Conservation (phyloP, 352 stramenopile species). For the Globisporangium okanoganense region DNA sequence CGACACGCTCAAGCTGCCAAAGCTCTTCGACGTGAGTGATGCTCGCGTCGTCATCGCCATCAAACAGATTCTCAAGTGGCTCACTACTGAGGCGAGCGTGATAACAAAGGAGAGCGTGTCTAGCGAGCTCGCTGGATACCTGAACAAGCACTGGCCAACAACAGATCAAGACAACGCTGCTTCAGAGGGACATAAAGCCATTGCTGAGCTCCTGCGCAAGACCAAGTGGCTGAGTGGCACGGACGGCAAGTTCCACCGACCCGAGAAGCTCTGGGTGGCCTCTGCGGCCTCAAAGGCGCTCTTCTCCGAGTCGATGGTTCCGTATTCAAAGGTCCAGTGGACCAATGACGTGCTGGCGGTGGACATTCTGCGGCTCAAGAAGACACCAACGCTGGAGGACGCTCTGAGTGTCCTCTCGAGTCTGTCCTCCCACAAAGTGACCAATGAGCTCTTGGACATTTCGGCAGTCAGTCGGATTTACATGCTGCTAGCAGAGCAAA, state of each 20-base stretch:
- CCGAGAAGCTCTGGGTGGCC: conserved; percentile 44
- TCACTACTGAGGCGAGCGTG: conserved; percentile 31
- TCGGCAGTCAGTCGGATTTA: conserved; percentile 32
- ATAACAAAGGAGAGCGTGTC: conserved; percentile 38
- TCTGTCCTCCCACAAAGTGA: conserved; percentile 20
- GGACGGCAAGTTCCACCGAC: conserved; percentile 27
- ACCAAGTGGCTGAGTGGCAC: conserved; percentile 38
- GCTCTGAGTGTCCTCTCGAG: conserved; percentile 35
- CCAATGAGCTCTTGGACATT: conserved; percentile 14
- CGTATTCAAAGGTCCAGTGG: conserved; percentile 35
- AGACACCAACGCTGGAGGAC: conserved; percentile 29
- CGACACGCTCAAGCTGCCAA: conserved; percentile 33
- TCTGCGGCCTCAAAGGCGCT: conserved; percentile 28
- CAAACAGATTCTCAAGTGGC: conserved; percentile 39
- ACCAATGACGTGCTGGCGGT: conserved; percentile 30
- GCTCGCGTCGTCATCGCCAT: conserved; percentile 20
- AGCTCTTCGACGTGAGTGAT: conserved; percentile 32
- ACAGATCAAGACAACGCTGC: not conserved
- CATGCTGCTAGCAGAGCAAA: conserved; percentile 36
- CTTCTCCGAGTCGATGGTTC: conserved; percentile 44
- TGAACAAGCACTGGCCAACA: conserved; percentile 43
- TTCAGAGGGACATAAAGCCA: not conserved
- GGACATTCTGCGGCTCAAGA: conserved; percentile 43
- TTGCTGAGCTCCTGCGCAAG: conserved; percentile 13
- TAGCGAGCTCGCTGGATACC: conserved; percentile 29